phyloP scores from a whole-genome alignment of 352 stramenopile genomes.

The Thraustochytrium aureum region DNA sequence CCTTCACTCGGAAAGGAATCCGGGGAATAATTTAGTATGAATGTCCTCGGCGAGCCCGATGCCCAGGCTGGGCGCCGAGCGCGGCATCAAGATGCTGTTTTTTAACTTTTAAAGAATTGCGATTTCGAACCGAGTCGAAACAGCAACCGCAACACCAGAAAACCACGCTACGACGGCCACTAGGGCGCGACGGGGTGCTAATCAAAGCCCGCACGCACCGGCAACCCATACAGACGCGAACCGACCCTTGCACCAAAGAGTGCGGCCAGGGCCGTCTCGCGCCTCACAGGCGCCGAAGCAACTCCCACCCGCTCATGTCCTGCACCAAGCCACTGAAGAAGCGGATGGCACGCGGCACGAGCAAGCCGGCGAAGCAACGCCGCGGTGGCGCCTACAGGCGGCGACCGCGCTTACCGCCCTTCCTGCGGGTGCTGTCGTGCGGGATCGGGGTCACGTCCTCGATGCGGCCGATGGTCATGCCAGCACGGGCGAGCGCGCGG shows the following conservation, averaged over 20 bases:
- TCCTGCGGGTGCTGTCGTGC: conserved; percentile 98
- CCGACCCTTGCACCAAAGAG: neutral
- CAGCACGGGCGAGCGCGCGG: conserved; percentile 97
- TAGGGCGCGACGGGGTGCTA: conserved; percentile 41
- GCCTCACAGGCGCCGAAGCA: too few relatives aligned
- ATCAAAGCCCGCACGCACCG: neutral
- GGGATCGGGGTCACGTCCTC: conserved; percentile 99
- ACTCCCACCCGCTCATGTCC: too few relatives aligned
- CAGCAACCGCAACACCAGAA: too few relatives aligned
- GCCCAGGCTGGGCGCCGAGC: neutral
- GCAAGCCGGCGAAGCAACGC: neutral
- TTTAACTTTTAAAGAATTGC: too few relatives aligned
- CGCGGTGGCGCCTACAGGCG: conserved; percentile 82
- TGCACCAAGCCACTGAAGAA: too few relatives aligned
- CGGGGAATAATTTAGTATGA: too few relatives aligned
- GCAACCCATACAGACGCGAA: neutral
- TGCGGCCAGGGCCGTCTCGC: neutral
- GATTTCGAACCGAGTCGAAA: too few relatives aligned
- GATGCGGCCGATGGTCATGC: conserved; percentile 99
- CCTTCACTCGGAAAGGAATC: too few relatives aligned
- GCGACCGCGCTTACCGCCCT: conserved; percentile 98
- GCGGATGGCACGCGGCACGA: neutral
- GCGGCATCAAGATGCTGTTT: neutral
- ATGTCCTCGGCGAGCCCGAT: neutral
- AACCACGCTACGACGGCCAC: conserved; percentile 30